Evolutionary conservation across 257 asterid species (phyloP).

Genomic region (Datura wrightii): DNA sequence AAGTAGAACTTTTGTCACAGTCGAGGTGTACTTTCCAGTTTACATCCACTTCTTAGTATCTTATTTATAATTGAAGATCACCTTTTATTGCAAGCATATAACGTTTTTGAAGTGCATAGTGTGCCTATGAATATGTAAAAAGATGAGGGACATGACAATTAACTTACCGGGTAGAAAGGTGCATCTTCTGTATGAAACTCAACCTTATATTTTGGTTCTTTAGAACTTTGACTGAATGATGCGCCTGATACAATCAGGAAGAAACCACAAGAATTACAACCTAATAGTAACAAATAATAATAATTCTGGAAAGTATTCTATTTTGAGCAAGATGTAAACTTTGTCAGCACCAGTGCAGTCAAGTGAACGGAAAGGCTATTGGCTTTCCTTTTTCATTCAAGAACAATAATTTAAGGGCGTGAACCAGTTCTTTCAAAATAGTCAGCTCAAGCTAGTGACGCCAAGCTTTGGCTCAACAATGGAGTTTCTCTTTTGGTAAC

Average conservation of each 20-base stretch:
- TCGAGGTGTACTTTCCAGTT: background rate
- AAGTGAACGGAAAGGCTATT: slow-evolving; percentile 4
- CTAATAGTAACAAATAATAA: background rate
- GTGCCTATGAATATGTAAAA: background rate
- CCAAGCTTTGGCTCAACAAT: background rate
- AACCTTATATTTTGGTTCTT: slow-evolving; percentile 87
- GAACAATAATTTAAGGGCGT: background rate
- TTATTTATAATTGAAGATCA: background rate
- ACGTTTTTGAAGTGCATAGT: background rate
- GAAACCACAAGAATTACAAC: background rate
- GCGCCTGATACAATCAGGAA: slow-evolving; percentile 54
- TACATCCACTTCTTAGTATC: background rate
- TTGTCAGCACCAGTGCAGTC: slow-evolving; percentile 11
- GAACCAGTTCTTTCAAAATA: background rate
- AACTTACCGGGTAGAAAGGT: slow-evolving; percentile 80
- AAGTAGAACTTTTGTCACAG: background rate
- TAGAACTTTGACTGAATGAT: slow-evolving; percentile 74
- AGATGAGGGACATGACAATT: background rate
- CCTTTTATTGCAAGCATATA: background rate
- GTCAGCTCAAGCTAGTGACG: slow-evolving; percentile 3
- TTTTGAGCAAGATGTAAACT: slow-evolving; percentile 17
- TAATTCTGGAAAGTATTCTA: slow-evolving; percentile 3
- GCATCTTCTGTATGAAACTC: slow-evolving; percentile 86
- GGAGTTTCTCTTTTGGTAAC: background rate
- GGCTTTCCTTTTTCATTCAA: background rate